Base-by-base conservation (phyloP, 2,329 filamentous ascomycete genomes). In the Fusarium citri region DNA sequence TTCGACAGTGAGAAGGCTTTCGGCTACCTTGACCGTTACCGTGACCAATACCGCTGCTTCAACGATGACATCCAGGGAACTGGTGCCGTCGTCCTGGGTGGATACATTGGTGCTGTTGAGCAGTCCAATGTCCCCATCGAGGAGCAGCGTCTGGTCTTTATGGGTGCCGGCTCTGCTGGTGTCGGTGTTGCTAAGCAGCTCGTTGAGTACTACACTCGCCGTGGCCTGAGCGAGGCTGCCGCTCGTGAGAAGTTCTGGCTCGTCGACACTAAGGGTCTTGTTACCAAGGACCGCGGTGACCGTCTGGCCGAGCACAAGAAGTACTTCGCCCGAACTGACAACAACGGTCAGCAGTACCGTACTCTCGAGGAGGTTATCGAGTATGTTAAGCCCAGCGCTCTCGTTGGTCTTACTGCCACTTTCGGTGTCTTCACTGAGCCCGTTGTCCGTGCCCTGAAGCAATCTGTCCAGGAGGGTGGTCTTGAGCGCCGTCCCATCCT, bases 21-120 rank as follows among this genome's bases (percentile, higher is more conserved):
- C 88, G 92, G 92, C 68, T 95, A 97, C 76, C 88, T 98, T 42
- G 92, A 96, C 79, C 89, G 94, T 65, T 98, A 98, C 83, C 92
- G 93, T 74, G 86, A 94, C 79, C 88, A 86, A 71, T 95, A 97
- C 86, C 94, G 93, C 81, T 97, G 93, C 87, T 99, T 99, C 89
- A 98, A 98, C 81, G 96, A 98, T 78, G 95, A 99, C 79, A 96
- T 99, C 78, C 95, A 98, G 85, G 95, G 95, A 72, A 98, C 96
- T 74, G 96, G 96, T 74, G 94, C 95, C 69, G 96, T 99, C 76
- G 94, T 98, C 67, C 88, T 98, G 58, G 95, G 88, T 69, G 95
- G 95, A 85, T 89, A 90, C 75, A 91, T 91, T 65, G 87, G 88
- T 59, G 89, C 88, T 42, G 94, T 97, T 64, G 95, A 95, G 83